Evolutionary conservation across 2,329 filamentous ascomycete species (phyloP).

Genomic region (Escovopsis weberi): DNA sequence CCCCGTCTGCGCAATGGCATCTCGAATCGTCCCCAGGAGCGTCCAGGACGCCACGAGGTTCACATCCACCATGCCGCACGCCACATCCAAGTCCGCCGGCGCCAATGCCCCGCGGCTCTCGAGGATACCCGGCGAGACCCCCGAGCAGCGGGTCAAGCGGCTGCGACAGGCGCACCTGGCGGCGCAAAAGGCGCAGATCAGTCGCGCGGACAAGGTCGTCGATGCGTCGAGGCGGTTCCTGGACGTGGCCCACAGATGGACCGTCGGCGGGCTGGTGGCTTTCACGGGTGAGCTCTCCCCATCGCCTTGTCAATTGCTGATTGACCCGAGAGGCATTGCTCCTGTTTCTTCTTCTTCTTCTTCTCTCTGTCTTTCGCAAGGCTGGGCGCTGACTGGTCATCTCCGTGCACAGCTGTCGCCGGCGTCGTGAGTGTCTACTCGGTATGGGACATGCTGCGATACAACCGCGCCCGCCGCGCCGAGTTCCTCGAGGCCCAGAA

Average conservation of each 20-base stretch:
- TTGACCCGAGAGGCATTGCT: too few species aligned
- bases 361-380: not conserved
- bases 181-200: slow-evolving; percentile 45
- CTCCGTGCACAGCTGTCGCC: slow-evolving; percentile 29
- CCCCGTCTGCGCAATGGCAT: slow-evolving; percentile 20
- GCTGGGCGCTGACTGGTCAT: not conserved
- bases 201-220: slow-evolving; percentile 35
- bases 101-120: slow-evolving; percentile 12
- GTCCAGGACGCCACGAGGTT: slow-evolving; percentile 68
- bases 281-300: slow-evolving; percentile 35
- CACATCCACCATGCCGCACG: slow-evolving; percentile 42
- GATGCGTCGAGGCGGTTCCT: slow-evolving; percentile 33
- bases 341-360: too few species aligned
- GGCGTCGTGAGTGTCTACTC: slow-evolving; percentile 43
- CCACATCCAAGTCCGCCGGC: slow-evolving; percentile 43
- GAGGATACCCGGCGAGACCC: slow-evolving; percentile 38
- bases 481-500: slow-evolving; percentile 44
- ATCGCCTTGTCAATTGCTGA: too few species aligned
- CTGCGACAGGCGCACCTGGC: slow-evolving; percentile 53
- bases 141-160: slow-evolving; percentile 54
- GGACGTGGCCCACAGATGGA: slow-evolving; percentile 41
- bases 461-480: slow-evolving; percentile 44
- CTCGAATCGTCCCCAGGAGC: slow-evolving; percentile 43
- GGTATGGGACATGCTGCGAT: slow-evolving; percentile 45
- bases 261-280: slow-evolving; percentile 38